Evolutionary conservation across 202 grass and related monocot genomes (phyloP), one percentile per base, ranked within the genome.

Genomic region (Cymbopogon flexuosus): DNA sequence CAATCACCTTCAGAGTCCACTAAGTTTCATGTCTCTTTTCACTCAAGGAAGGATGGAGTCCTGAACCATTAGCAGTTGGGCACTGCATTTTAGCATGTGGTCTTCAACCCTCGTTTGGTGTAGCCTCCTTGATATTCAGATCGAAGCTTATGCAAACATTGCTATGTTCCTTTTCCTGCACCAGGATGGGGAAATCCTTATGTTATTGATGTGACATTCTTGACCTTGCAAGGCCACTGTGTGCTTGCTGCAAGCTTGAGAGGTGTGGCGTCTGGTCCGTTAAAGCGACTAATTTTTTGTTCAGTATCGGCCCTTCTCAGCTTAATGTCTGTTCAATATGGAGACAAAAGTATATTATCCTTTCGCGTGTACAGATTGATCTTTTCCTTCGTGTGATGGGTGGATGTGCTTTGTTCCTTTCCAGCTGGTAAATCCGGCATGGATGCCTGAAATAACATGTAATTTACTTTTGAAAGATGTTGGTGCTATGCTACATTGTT

Each of bases 221-320:
- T 86, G 84, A 87, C 70, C 84, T 84, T 90, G 70, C 70, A 87
- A 90, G 84, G 62, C 80, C 75, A 83, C 65, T 51, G 11, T 27
- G 2, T 79, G 31, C 5, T 34, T 16, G 24, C 77, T 70, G 27
- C 33, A 57, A 59, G 75, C 61, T 84, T 9, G 40, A 52, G 63
- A 80, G 2, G 52, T 41, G 5, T 58, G 27, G 31, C 39, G 4
- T n/a, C 77, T 49, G 19, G 10, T 49, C 54, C 51, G 27, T 40
- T 40, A 84, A 59, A 29, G 31, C 41, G 49, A 21, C 21, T 36
- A 21, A 1, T 58, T 22, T 58, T 84, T 16, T 59, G 43, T n/a
- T 76, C 19, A 13, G 27, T 54, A 29, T 65, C 36, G 60, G 33
- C 22, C 72, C 49, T 81, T 81, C 70, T 8, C 22, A 37, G 40